Evolutionary conservation across 106 monocot species (phyloP).

Genomic region (Phalaenopsis equestris): DNA sequence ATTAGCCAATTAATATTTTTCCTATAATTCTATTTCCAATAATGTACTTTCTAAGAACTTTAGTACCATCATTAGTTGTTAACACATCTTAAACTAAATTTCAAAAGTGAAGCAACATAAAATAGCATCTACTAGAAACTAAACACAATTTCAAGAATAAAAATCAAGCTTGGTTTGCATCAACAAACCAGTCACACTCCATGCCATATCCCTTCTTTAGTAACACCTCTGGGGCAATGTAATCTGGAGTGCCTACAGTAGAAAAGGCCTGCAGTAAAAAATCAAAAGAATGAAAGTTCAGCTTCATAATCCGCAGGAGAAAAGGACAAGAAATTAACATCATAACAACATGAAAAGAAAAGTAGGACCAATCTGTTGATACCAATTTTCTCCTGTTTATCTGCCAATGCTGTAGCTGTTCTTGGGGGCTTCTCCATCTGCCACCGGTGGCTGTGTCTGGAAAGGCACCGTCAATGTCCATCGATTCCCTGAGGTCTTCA

Average conservation of each 20-base stretch:
- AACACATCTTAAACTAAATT: background rate
- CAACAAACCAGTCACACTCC: conserved; percentile 96
- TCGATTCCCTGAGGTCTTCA: conserved; percentile 78
- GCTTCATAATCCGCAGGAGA: background rate
- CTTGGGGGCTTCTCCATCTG: conserved; percentile 78
- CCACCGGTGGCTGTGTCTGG: conserved; percentile 43
- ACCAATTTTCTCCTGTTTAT: conserved; percentile 92
- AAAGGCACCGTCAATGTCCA: conserved; percentile 85
- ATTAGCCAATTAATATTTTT: background rate
- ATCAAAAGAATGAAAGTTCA: background rate
- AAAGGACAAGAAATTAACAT: conserved; percentile 4
- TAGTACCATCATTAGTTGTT: background rate
- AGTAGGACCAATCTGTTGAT: conserved; percentile 4
- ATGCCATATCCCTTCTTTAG: conserved; percentile 99
- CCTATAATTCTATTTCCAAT: background rate
- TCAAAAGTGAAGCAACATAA: background rate
- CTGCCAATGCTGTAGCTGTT: conserved; percentile 98
- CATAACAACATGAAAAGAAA: background rate
- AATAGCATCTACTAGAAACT: background rate
- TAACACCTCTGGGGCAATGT: conserved; percentile 98
- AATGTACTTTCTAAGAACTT: background rate
- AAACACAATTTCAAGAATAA: background rate
- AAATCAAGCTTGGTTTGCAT: background rate
- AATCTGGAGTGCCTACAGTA: conserved; percentile 96
- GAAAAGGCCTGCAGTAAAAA: conserved; percentile 78